Conservation (phyloP, 1,284 basidiomycete species). For the Rhodotorula sp. region DNA sequence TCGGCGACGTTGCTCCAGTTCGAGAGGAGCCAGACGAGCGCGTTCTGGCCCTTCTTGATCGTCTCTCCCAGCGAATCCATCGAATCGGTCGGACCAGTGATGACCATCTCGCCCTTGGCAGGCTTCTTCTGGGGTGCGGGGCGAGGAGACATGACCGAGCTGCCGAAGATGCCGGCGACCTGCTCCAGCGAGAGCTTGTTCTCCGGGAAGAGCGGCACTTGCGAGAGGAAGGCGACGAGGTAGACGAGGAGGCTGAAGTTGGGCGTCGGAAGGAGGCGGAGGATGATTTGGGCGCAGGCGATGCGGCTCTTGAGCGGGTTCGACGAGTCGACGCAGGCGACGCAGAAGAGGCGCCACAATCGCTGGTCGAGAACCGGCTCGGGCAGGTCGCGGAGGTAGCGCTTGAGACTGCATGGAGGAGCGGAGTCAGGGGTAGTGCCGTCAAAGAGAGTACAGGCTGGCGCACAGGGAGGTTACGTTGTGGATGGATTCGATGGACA, state of each 20-base stretch:
- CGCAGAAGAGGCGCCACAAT: slow-evolving; percentile 48
- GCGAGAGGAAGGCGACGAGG: slow-evolving; percentile 63
- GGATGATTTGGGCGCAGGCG: slow-evolving; percentile 58
- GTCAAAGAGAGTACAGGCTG: not conserved
- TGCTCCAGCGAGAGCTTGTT: slow-evolving; percentile 49
- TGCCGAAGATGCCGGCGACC: slow-evolving; percentile 52
- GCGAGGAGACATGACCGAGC: slow-evolving; percentile 47
- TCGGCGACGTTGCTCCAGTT: slow-evolving; percentile 37
- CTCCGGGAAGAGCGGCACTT: slow-evolving; percentile 50
- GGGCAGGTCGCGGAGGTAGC: slow-evolving; percentile 62
- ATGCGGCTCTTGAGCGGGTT: slow-evolving; percentile 44
- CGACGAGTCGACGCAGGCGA: slow-evolving; percentile 46
- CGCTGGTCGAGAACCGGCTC: slow-evolving; percentile 49
- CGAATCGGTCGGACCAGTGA: slow-evolving; percentile 35
- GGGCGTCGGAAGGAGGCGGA: slow-evolving; percentile 63
- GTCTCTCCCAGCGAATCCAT: slow-evolving; percentile 7
- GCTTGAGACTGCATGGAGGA: slow-evolving; percentile 51
- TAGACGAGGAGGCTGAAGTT: slow-evolving; percentile 64
- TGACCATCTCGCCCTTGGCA: slow-evolving; percentile 18
- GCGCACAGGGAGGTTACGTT: slow-evolving; percentile 61
- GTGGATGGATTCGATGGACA: slow-evolving; percentile 60
- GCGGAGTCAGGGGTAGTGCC: not conserved
- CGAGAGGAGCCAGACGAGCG: slow-evolving; percentile 34
- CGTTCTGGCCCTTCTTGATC: slow-evolving; percentile 30
- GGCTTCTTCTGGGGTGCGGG: slow-evolving; percentile 4